A percentile compares a stretch with the other conserved stretches of the same genome.
These are phyloP conservation scores for Alternaria alternata DNA, from an alignment of 2,329 filamentous ascomycete species.

Conservation along the genomic window DNA sequence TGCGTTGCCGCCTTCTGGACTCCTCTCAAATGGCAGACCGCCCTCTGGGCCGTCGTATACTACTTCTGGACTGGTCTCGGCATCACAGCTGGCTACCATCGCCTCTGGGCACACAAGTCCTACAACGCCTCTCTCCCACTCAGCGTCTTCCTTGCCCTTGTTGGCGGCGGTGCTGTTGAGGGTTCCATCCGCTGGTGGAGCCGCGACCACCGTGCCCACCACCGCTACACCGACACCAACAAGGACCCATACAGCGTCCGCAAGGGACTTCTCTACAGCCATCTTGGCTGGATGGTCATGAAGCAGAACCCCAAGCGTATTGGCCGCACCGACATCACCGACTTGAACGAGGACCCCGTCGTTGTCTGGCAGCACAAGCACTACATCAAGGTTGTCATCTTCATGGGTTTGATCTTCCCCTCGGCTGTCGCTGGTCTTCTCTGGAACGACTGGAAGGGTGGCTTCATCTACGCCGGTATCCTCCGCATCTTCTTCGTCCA, in stretches of 20 bases:
- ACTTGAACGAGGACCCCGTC: constrained; percentile 60
- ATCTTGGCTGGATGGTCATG: constrained; percentile 63
- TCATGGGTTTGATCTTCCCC: constrained; percentile 59
- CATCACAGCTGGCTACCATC: constrained; percentile 67
- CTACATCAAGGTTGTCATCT: constrained; percentile 58
- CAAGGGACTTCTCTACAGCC: constrained; percentile 61
- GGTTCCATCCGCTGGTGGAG: constrained; percentile 62
- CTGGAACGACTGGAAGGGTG: constrained; percentile 60
- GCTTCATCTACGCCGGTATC: constrained; percentile 61
- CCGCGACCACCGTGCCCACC: constrained; percentile 60
- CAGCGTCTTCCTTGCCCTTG: constrained; percentile 58
- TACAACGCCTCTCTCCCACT: constrained; percentile 57
- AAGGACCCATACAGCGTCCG: constrained; percentile 63
- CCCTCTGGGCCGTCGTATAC: constrained; percentile 77
- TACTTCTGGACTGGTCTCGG: constrained; percentile 87
- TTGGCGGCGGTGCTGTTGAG: constrained; percentile 59
- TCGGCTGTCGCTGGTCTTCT: constrained; percentile 58
- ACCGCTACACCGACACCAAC: constrained; percentile 62
- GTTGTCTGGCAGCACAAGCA: constrained; percentile 61
- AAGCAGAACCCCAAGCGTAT: constrained; percentile 63
- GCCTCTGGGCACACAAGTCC: constrained; percentile 72
- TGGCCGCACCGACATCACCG: constrained; percentile 61
- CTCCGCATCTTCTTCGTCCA: constrained; percentile 63
- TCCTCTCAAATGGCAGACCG: constrained; percentile 75
- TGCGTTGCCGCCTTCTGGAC: constrained; percentile 81